Evolutionary conservation across 371 early-diverging fungal genomes (phyloP), one percentile per base, ranked within the genome.

Genomic region (Zychaea mexicana): DNA sequence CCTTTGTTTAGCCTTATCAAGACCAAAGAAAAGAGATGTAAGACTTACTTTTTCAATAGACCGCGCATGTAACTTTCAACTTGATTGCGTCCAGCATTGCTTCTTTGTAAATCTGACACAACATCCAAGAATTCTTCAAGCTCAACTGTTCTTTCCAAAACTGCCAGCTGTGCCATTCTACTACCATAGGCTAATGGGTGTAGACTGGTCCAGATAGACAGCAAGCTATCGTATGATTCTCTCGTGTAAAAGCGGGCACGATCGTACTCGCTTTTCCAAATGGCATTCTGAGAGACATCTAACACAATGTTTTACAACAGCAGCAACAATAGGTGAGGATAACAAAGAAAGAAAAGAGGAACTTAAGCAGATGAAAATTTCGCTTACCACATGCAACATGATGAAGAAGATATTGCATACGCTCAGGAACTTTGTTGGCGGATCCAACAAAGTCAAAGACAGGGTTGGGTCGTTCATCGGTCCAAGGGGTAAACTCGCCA

Each of bases 71-170:
- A 77, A 1, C 49, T 58, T 7, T 57, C 24, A 2, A 74, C 22
- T 10, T 68, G 33, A 1, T 57, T 38, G 8, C n/a, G 4, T 13
- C 21, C 47, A 7, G 21, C 38, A 0, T 2, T 21, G 12, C 64
- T 53, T 1, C 72, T 57, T 46, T 80, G 72, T 27, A 81, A 52
- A 7, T 71, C 71, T n/a, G 79, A 74, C 4, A 75, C 67, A 8
- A 83, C 45, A 12, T 57, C 65, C 5, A 87, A 54, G 52, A 85
- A 88, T 32, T 89, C 90, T 39, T 85, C 88, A 60, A 87, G 46
- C 67, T 90, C 90, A 0, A 82, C 84, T 12, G 81, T 79, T 54
- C 78, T 74, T 65, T 90, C 85, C 19, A 90, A 53, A 3, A 65
- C 64, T 7, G 79, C 62, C 15, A 88, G 66, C 32, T 78, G 78